These are phyloP conservation scores for Glycine latifolia DNA, from an alignment of 306 rosid genomes.

Conservation along the genomic window DNA sequence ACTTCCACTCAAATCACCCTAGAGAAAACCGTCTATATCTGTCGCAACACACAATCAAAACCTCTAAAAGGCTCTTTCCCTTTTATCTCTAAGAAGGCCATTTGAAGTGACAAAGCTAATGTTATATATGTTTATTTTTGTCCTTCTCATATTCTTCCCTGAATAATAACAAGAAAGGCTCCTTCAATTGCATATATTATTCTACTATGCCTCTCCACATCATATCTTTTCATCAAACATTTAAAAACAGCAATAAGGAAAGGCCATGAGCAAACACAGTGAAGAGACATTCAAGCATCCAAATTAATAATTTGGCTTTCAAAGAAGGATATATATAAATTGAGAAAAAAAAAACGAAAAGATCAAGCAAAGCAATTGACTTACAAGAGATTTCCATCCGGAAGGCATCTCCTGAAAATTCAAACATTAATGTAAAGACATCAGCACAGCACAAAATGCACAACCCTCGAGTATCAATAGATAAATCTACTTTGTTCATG, in stretches of 20 bases:
- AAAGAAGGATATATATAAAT: no score
- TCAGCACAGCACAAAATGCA: no score
- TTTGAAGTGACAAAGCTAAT: conserved; percentile 6
- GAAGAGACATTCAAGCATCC: no score
- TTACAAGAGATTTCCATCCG: conserved; percentile 94
- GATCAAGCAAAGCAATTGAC: conserved; percentile 45
- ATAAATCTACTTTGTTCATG: no score
- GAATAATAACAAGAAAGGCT: not conserved
- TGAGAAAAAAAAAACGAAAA: not conserved
- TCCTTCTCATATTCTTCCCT: not conserved
- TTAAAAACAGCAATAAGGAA: not conserved
- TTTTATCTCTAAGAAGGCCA: not conserved
- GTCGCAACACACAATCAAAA: no score
- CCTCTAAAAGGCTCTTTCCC: conserved; percentile 8
- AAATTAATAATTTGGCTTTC: no score
- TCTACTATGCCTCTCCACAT: conserved; percentile 18
- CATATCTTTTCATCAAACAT: not conserved
- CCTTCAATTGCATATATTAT: conserved; percentile 1
- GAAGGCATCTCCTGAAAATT: conserved; percentile 77
- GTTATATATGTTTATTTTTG: not conserved
- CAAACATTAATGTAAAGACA: conserved; percentile 28
- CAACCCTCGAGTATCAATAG: not conserved
- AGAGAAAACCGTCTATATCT: no score
- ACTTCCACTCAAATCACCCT: no score
- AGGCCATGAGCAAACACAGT: no score